A percentile compares a stretch with the other conserved stretches of the same genome.
Conservation (phyloP, 305 asterid species). For the Fraxinus sp. region DNA sequence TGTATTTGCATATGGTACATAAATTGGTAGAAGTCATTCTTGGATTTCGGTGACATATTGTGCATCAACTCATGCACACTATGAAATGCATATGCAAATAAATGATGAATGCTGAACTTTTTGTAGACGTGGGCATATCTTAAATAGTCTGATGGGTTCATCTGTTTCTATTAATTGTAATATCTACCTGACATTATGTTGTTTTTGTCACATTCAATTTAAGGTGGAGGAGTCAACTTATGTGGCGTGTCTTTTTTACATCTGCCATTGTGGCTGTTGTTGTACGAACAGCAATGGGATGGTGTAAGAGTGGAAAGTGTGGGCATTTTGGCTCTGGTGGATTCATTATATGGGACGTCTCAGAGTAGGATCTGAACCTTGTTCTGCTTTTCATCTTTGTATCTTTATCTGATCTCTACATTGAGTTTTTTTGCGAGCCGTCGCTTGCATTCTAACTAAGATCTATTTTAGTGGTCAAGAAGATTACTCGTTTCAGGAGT, state of each 20-base stretch:
- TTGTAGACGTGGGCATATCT: not conserved
- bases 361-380: slow-evolving; percentile 63
- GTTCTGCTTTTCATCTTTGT: slow-evolving; percentile 13
- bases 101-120: not conserved
- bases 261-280: slow-evolving; percentile 98
- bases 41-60: not conserved
- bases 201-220: slow-evolving; percentile 24
- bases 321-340: slow-evolving; percentile 99
- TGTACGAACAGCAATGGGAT: slow-evolving; percentile 94
- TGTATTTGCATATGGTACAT: slow-evolving; percentile 7
- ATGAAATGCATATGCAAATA: not conserved
- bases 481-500: slow-evolving; percentile 89
- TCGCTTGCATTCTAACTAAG: slow-evolving; percentile 39
- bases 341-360: slow-evolving; percentile 93
- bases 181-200: slow-evolving; percentile 22
- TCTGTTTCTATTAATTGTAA: slow-evolving; percentile 9
- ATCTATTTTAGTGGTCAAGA: slow-evolving; percentile 88
- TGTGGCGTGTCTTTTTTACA: slow-evolving; percentile 99
- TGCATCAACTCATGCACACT: not conserved
- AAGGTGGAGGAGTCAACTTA: slow-evolving; percentile 99
- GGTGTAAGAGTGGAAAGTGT: slow-evolving; percentile 97
- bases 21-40: not conserved
- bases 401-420: slow-evolving; percentile 22
- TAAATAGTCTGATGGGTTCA: slow-evolving; percentile 2
- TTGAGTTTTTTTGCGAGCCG: slow-evolving; percentile 20